Percentiles rank a stretch among this genome's conserved stretches.
These are phyloP conservation scores for Talaromyces verruculosus DNA, from an alignment of 2,329 filamentous ascomycete genomes.

Conservation along the genomic window DNA sequence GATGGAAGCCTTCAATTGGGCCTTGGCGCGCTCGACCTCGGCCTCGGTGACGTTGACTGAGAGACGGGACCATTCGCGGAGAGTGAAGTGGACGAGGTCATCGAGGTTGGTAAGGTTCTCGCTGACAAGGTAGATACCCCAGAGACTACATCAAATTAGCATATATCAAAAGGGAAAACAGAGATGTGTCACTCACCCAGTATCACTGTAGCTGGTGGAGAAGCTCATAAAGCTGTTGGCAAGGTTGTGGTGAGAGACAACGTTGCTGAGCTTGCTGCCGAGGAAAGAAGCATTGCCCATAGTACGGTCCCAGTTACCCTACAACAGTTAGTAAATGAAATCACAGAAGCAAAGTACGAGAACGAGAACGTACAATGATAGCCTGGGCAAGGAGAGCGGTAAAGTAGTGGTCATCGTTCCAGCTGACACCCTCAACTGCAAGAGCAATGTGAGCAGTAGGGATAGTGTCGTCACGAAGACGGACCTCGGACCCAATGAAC, in stretches of 20 bases:
- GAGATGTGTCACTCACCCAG: constrained; percentile 67
- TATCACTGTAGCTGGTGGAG: constrained; percentile 99
- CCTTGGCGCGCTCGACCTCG: constrained; percentile 97
- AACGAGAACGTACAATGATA: constrained; percentile 60
- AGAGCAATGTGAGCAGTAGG: constrained; percentile 96
- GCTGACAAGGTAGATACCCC: constrained; percentile 98
- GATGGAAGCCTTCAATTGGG: constrained; percentile 97
- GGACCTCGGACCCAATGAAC: constrained; percentile 94
- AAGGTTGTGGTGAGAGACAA: constrained; percentile 89
- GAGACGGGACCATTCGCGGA: constrained; percentile 96
- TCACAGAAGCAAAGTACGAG: background rate
- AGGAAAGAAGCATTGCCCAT: constrained; percentile 97
- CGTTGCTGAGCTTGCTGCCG: constrained; percentile 95
- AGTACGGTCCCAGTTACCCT: constrained; percentile 97
- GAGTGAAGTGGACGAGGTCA: constrained; percentile 96
- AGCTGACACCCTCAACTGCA: constrained; percentile 98
- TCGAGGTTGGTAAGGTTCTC: constrained; percentile 85
- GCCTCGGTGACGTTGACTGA: constrained; percentile 82
- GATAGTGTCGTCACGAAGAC: constrained; percentile 94
- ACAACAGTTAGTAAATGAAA: constrained; percentile 6
- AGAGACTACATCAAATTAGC: constrained; percentile 65
- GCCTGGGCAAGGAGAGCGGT: constrained; percentile 96
- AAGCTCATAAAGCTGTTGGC: constrained; percentile 99
- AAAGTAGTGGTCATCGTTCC: constrained; percentile 99
- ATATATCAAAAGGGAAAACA: background rate